Conservation (phyloP, 2,329 filamentous ascomycete genomes). For the Ceratocystis destructans region DNA sequence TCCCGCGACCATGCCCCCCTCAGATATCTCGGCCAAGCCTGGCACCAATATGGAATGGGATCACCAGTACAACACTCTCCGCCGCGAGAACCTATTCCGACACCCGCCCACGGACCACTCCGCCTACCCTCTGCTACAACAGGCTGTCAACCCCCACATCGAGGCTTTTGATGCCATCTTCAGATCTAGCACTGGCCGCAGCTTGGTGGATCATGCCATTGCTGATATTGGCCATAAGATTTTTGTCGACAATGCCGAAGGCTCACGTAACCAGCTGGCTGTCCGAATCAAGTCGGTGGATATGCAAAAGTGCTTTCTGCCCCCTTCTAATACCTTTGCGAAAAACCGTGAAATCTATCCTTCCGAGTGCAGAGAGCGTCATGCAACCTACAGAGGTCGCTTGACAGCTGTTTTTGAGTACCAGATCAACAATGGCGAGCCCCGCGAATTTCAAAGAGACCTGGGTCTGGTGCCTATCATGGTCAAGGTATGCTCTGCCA, state of each 20-base stretch:
- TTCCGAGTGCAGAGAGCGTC: constrained; percentile 85
- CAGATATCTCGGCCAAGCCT: constrained; percentile 9
- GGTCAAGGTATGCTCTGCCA: constrained; percentile 54
- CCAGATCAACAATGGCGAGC: constrained; percentile 72
- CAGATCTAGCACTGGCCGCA: constrained; percentile 18
- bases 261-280: constrained; percentile 57
- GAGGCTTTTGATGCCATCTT: constrained; percentile 93
- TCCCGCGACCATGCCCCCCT: constrained; percentile 15
- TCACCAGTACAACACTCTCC: constrained; percentile 70
- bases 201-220: constrained; percentile 55
- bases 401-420: constrained; percentile 75
- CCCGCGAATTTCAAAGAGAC: constrained; percentile 69
- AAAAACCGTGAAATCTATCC: constrained; percentile 77
- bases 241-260: constrained; percentile 59
- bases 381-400: constrained; percentile 79
- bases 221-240: constrained; percentile 82
- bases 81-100: constrained; percentile 76
- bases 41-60: constrained; percentile 62
- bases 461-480: constrained; percentile 85
- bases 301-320: constrained; percentile 68
- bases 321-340: constrained; percentile 69
- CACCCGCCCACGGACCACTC: constrained; percentile 77
- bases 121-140: constrained; percentile 74
- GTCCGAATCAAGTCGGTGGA: constrained; percentile 70
- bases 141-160: constrained; percentile 81